Evolutionary conservation across 1,284 basidiomycete species (phyloP).

Genomic region (Ustilago shanxiensis): DNA sequence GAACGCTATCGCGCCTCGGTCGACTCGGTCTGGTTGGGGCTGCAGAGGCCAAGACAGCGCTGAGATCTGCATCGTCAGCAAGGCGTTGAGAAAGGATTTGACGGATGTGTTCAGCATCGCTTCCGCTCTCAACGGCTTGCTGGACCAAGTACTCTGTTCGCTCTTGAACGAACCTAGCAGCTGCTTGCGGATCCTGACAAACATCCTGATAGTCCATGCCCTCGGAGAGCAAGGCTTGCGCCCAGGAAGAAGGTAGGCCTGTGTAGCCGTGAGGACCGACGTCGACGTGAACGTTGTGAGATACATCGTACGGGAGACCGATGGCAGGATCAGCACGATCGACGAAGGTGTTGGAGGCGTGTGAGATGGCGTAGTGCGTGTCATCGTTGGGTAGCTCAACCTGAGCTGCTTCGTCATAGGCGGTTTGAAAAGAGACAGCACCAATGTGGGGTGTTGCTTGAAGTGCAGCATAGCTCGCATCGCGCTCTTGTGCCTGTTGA

Average conservation of each 20-base stretch:
- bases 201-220: slow-evolving; percentile 42
- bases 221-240: slow-evolving; percentile 42
- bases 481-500: slow-evolving; percentile 29
- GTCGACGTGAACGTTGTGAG: slow-evolving; percentile 63
- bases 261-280: slow-evolving; percentile 60
- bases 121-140: slow-evolving; percentile 37
- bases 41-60: slow-evolving; percentile 17
- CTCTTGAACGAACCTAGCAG: slow-evolving; percentile 35
- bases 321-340: slow-evolving; percentile 53
- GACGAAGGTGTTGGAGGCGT: slow-evolving; percentile 14
- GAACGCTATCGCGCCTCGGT: slow-evolving; percentile 22
- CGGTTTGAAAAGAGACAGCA: not conserved
- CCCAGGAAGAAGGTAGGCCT: slow-evolving; percentile 58
- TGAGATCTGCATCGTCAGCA: slow-evolving; percentile 27
- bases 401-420: not conserved
- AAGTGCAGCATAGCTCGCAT: slow-evolving; percentile 29
- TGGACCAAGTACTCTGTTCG: slow-evolving; percentile 50
- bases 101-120: slow-evolving; percentile 30
- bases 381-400: not conserved
- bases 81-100: slow-evolving; percentile 35
- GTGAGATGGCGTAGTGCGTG: slow-evolving; percentile 6
- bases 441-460: not conserved
- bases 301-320: slow-evolving; percentile 55
- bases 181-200: slow-evolving; percentile 36
- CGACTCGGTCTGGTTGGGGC: slow-evolving; percentile 4